These are phyloP conservation scores for Cyclostephanos tholiformis DNA, from an alignment of 108 stramenopile species.

Conservation along the genomic window DNA sequence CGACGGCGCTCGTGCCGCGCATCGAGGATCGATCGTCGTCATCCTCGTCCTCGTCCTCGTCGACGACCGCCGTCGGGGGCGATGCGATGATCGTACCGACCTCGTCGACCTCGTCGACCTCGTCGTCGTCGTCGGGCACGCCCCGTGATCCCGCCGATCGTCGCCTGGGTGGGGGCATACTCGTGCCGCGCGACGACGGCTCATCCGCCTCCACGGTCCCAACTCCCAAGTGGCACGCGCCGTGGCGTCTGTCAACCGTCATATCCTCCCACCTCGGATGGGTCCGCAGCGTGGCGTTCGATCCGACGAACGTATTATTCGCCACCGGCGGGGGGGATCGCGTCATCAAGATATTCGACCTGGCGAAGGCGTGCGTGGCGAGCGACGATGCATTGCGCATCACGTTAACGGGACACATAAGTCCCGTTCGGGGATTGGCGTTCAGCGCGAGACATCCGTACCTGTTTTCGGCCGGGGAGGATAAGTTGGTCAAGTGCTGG, in stretches of 20 bases:
- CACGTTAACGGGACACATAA: conserved; percentile 98
- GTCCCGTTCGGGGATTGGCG: conserved; percentile 95
- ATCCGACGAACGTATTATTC: conserved; percentile 96
- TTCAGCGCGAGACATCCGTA: conserved; percentile 95
- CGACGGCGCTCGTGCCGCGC: no score
- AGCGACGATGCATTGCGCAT: conserved; percentile 90
- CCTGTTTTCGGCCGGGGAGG: conserved; percentile 96
- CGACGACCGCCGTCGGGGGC: no score
- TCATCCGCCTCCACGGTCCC: conserved; percentile 64
- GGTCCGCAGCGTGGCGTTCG: conserved; percentile 97
- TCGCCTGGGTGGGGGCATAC: background rate
- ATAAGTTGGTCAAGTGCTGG: conserved; percentile 99
- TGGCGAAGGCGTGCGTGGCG: conserved; percentile 95
- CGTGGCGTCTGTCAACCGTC: conserved; percentile 94
- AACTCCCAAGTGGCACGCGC: conserved; percentile 98
- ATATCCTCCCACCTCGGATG: conserved; percentile 96
- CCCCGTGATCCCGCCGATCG: background rate
- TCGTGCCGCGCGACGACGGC: background rate
- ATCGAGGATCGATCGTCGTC: no score
- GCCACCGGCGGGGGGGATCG: conserved; percentile 97
- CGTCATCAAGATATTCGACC: conserved; percentile 98
- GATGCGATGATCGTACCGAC: background rate
- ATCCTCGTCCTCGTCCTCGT: no score
- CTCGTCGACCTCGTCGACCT: background rate
- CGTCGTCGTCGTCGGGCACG: background rate